These are phyloP conservation scores for Candida broadrunensis DNA, from an alignment of 805 yeast genomes.

Conservation along the genomic window DNA sequence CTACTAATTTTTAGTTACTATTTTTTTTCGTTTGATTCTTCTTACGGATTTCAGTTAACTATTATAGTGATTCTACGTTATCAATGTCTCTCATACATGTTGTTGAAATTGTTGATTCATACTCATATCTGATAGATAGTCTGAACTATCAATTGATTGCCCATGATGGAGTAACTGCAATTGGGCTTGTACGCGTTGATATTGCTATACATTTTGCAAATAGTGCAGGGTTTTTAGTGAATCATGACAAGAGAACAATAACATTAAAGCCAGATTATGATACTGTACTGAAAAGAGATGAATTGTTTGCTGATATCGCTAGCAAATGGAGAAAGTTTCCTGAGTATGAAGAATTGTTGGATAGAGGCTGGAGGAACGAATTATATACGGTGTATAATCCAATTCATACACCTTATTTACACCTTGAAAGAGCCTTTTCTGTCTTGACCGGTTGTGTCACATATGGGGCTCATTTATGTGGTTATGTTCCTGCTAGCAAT, in stretches of 20 bases:
- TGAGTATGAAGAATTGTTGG: conserved; percentile 27
- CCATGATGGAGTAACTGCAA: conserved; percentile 22
- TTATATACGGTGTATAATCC: conserved; percentile 69
- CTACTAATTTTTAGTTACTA: too few relatives aligned
- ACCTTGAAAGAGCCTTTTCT: conserved; percentile 77
- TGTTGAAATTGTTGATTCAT: conserved; percentile 29
- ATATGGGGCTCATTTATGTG: conserved; percentile 87
- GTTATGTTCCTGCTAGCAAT: conserved; percentile 54
- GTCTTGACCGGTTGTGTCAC: conserved; percentile 82
- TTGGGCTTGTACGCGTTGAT: conserved; percentile 27
- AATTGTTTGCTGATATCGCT: conserved; percentile 43
- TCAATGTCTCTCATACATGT: conserved; percentile 8
- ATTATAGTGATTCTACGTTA: too few relatives aligned
- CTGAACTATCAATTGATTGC: conserved; percentile 22
- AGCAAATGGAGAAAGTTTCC: conserved; percentile 29
- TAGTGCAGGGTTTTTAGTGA: conserved; percentile 16
- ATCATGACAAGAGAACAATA: conserved; percentile 21
- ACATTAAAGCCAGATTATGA: conserved; percentile 22
- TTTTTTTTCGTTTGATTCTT: too few relatives aligned
- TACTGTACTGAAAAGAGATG: conserved; percentile 40
- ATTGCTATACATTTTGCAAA: conserved; percentile 20
- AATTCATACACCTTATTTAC: conserved; percentile 53
- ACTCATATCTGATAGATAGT: conserved; percentile 16
- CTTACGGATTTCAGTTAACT: too few relatives aligned
- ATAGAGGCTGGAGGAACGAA: conserved; percentile 83